phyloP scores from a whole-genome alignment of 768 basidiomycete species.

The Polyporus arcularius region DNA sequence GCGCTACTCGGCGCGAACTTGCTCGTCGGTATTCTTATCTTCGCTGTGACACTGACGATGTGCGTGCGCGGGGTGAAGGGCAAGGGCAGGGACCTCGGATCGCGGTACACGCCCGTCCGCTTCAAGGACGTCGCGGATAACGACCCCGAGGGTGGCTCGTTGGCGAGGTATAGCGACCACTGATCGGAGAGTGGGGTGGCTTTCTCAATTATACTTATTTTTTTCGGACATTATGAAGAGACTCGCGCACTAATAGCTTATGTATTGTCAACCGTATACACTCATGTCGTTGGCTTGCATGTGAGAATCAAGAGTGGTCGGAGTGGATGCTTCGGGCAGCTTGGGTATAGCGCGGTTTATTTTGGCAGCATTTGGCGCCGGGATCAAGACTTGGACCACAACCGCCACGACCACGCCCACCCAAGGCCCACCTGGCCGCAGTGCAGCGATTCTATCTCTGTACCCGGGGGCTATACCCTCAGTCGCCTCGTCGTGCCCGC shows the following conservation, averaged over 20 bases:
- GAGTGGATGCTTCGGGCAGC: no score
- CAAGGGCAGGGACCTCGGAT: background rate
- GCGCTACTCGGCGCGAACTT: slow-evolving; percentile 6
- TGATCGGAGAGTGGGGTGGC: background rate
- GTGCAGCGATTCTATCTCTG: no score
- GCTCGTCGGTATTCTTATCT: background rate
- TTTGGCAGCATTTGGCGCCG: no score
- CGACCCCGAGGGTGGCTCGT: background rate
- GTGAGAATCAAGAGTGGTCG: no score
- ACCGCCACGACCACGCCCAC: no score
- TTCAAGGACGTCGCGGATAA: slow-evolving; percentile 1
- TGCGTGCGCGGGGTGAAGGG: slow-evolving; percentile 10
- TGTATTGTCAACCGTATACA: no score
- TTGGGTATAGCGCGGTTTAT: no score
- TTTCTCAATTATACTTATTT: background rate
- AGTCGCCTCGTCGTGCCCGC: no score
- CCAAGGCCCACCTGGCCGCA: no score
- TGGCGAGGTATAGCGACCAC: background rate
- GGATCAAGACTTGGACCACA: no score
- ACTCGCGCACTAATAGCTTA: no score
- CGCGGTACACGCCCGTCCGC: slow-evolving; percentile 1
- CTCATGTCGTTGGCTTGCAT: background rate
- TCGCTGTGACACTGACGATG: background rate
- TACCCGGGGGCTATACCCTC: no score
- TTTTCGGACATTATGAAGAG: background rate